These are phyloP conservation scores for Nannochloris sp. DNA, from an alignment of 139 green algal species.

Conservation along the genomic window DNA sequence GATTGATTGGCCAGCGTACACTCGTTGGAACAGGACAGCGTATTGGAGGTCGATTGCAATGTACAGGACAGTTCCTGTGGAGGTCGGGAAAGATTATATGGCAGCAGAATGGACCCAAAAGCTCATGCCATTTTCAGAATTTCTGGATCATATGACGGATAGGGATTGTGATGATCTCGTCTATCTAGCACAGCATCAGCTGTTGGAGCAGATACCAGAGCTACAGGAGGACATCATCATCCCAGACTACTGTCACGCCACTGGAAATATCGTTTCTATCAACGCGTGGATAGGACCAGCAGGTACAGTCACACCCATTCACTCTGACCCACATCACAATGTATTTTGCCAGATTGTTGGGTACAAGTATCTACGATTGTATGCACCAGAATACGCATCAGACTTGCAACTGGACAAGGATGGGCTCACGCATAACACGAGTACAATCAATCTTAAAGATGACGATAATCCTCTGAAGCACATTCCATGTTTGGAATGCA, in stretches of 20 bases:
- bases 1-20: slow-evolving; percentile 70
- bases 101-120: slow-evolving; percentile 65
- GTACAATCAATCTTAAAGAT: slow-evolving; percentile 27
- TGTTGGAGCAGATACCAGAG: slow-evolving; percentile 85
- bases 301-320: slow-evolving; percentile 78
- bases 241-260: slow-evolving; percentile 77
- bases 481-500: slow-evolving; percentile 54
- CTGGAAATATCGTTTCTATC: slow-evolving; percentile 31
- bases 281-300: slow-evolving; percentile 90
- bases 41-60: slow-evolving; percentile 67
- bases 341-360: slow-evolving; percentile 80
- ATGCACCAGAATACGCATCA: slow-evolving; percentile 34
- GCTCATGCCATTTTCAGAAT: slow-evolving; percentile 73
- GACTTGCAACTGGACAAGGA: not conserved
- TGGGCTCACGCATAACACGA: slow-evolving; percentile 48
- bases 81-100: slow-evolving; percentile 71
- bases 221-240: slow-evolving; percentile 64
- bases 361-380: slow-evolving; percentile 88
- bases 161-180: not conserved
- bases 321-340: slow-evolving; percentile 86
- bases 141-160: slow-evolving; percentile 52
- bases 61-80: slow-evolving; percentile 76
- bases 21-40: slow-evolving; percentile 47
- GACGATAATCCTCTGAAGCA: not conserved
- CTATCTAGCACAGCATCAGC: slow-evolving; percentile 87